phyloP scores from a whole-genome alignment of 768 basidiomycete genomes.

The Boletus rubescentipes region DNA sequence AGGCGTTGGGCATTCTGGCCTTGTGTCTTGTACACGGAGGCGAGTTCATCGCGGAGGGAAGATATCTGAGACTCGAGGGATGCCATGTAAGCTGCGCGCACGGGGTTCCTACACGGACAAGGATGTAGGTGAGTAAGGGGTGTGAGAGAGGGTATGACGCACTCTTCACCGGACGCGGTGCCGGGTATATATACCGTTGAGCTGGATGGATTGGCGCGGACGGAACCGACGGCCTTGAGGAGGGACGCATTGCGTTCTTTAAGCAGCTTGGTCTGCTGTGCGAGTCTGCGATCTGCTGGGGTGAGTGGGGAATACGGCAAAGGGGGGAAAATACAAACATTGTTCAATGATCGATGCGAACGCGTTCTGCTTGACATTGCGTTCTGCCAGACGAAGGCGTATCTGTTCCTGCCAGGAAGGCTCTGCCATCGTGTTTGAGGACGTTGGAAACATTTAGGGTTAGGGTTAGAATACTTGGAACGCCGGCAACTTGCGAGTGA shows the following conservation, averaged over 20 bases:
- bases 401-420: slow-evolving; percentile 84
- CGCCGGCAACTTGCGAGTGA: slow-evolving; percentile 21
- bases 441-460: slow-evolving; percentile 23
- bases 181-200: slow-evolving; percentile 62
- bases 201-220: slow-evolving; percentile 58
- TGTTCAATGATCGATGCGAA: slow-evolving; percentile 89
- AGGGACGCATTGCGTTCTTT: slow-evolving; percentile 92
- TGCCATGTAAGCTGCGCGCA: slow-evolving; percentile 82
- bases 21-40: slow-evolving; percentile 94
- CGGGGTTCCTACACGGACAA: slow-evolving; percentile 60
- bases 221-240: slow-evolving; percentile 77
- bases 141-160: slow-evolving; percentile 25
- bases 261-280: slow-evolving; percentile 87
- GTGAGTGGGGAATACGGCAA: slow-evolving; percentile 11
- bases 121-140: not conserved
- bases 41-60: slow-evolving; percentile 86
- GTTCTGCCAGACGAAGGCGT: slow-evolving; percentile 74
- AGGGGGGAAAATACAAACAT: slow-evolving; percentile 53
- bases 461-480: slow-evolving; percentile 21
- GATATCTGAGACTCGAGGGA: slow-evolving; percentile 95
- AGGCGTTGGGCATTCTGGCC: slow-evolving; percentile 93
- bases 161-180: slow-evolving; percentile 66
- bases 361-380: slow-evolving; percentile 79
- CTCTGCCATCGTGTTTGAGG: slow-evolving; percentile 58
- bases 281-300: slow-evolving; percentile 78